Evolutionary conservation across 441 rosid species (phyloP), one percentile per base, ranked within the genome.

Genomic region (Adansonia gregorii): DNA sequence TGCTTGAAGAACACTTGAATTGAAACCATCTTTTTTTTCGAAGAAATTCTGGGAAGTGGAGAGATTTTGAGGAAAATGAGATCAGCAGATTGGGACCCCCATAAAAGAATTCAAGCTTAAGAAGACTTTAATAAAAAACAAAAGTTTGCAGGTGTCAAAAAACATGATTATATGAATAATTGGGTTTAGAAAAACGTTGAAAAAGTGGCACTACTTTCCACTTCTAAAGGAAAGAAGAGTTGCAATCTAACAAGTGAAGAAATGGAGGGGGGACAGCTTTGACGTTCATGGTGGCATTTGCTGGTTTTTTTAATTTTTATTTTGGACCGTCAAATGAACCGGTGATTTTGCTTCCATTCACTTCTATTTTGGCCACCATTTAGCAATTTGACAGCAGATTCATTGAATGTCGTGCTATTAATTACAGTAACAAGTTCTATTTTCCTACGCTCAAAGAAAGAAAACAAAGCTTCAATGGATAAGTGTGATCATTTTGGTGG

Each of bases 281-380:
- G 73, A 17, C 56, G 20, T 69, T 69, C 43, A 49, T 69, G 73
- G 17, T 24, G 73, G 73, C 20, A 24, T 8, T 69, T 48, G 48
- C 48, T 27, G 31, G 55, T 43, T 10, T 52, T 14, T 64, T 27
- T n/a, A n/a, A 35, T 41, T 22, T 1, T 12, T 60, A 79, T 10
- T 76, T 45, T 27, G 69, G 24, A 54, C 56, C 31, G 75, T 8
- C 45, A 80, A 78, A 80, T 63, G 48, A 79, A 63, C 84, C 85
- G 87, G 82, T 58, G 20, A 69, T 74, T 82, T 80, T 83, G 83
- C 83, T 68, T 46, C 71, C 22, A 9, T 9, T 19, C 22, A 39
- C 46, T 7, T 35, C 35, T 35, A 35, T 64, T 64, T 66, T 2
- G 54, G 15, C 35, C n/a, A 59, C 73, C 77, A 3, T 71, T 78